Percentiles rank a stretch among this genome's conserved stretches.
These are phyloP conservation scores for Delitschia confertaspora DNA, from an alignment of 495 filamentous ascomycete species.

Conservation along the genomic window DNA sequence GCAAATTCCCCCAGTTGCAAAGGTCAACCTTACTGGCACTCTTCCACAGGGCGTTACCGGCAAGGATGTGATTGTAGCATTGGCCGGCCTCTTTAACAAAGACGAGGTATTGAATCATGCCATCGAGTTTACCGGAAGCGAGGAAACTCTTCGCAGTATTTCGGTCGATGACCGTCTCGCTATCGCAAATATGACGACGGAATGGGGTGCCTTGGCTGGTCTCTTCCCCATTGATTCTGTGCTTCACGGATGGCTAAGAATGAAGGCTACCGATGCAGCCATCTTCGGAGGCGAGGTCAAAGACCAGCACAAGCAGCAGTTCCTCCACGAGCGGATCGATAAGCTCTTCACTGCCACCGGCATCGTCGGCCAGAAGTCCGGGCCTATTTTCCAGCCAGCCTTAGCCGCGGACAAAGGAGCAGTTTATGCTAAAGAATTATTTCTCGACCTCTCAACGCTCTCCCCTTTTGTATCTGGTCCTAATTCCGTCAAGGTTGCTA, in stretches of 20 bases:
- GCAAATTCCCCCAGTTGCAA: constrained; percentile 79
- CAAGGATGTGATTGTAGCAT: constrained; percentile 88
- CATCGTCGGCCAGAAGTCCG: constrained; percentile 19
- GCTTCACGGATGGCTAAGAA: constrained; percentile 65
- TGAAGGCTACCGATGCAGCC: constrained; percentile 63
- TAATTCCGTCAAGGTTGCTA: constrained; percentile 83
- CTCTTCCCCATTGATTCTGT: constrained; percentile 76
- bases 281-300: constrained; percentile 39
- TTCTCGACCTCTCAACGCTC: constrained; percentile 69
- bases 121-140: constrained; percentile 78
- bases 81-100: constrained; percentile 79
- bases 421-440: constrained; percentile 73
- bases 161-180: constrained; percentile 69
- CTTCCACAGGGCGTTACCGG: constrained; percentile 78
- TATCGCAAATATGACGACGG: constrained; percentile 92
- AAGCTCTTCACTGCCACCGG: constrained; percentile 46
- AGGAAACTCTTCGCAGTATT: constrained; percentile 67
- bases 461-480: constrained; percentile 84
- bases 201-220: constrained; percentile 80
- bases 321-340: constrained; percentile 64
- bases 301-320: constrained; percentile 33
- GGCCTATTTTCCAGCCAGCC: constrained; percentile 22
- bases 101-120: constrained; percentile 91
- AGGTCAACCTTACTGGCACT: constrained; percentile 65
- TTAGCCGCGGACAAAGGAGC: constrained; percentile 68